Percentiles rank a stretch among this genome's conserved stretches.
Evolutionary conservation across 768 basidiomycete genomes (phyloP).

Genomic region (Porpolomopsis calyptriformis): DNA sequence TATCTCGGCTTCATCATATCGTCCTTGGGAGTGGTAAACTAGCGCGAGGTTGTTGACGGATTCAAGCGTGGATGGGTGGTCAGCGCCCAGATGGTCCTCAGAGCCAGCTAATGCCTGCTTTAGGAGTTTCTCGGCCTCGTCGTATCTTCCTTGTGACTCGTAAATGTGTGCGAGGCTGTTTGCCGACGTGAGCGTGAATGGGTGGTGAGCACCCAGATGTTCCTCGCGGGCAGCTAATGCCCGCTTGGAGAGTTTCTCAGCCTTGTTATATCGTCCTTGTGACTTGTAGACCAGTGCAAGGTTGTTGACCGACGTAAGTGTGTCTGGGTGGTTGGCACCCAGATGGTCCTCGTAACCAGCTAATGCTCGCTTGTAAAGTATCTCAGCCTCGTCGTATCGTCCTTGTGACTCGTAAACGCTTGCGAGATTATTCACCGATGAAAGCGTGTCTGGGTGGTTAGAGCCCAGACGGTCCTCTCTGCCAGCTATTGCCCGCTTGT

Average conservation of each 20-base stretch:
- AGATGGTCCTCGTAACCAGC: not conserved
- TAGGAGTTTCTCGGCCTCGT: not conserved
- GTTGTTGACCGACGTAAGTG: not conserved
- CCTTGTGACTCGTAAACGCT: not conserved
- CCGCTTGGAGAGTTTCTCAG: not conserved
- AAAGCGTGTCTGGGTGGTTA: not conserved
- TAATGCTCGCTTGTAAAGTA: not conserved
- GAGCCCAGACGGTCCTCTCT: not conserved
- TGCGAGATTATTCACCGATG: not conserved
- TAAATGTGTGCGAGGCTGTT: not conserved
- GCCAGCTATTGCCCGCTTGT: not conserved
- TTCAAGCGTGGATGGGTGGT: not conserved
- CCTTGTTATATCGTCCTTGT: not conserved
- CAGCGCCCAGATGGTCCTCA: not conserved
- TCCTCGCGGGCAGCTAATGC: not conserved
- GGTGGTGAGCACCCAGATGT: not conserved
- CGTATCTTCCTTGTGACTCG: not conserved
- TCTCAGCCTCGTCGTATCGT: not conserved
- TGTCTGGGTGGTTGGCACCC: not conserved
- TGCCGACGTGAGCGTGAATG: not conserved
- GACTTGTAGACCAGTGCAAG: not conserved
- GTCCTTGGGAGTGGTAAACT: not conserved
- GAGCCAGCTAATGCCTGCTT: not conserved
- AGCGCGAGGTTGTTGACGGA: not conserved
- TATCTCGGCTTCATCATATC: not conserved